Evolutionary conservation across 768 basidiomycete genomes (phyloP).

Genomic region (Agaricus subrufescens): DNA sequence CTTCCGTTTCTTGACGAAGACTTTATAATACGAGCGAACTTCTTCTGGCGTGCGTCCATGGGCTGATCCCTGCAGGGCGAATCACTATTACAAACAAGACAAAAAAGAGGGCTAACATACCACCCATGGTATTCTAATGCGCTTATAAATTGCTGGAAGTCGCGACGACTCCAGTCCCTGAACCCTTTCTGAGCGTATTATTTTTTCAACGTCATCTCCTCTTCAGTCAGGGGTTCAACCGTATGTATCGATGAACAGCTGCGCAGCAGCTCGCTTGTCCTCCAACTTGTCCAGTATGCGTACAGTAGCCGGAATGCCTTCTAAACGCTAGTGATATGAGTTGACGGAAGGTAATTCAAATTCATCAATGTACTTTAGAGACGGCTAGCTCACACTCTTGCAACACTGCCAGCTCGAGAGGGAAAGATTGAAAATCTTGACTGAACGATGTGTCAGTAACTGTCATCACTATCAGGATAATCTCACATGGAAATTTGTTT

Average conservation of each 20-base stretch:
- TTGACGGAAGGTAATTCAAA: neutral
- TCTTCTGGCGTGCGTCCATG: constrained; percentile 68
- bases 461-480: constrained; percentile 8
- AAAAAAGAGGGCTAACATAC: constrained; percentile 31
- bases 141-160: constrained; percentile 70
- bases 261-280: constrained; percentile 71
- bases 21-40: constrained; percentile 68
- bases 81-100: too few species aligned
- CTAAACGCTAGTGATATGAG: neutral
- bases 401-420: constrained; percentile 68
- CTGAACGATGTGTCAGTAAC: constrained; percentile 30
- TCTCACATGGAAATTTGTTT: constrained; percentile 81
- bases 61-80: constrained; percentile 48
- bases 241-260: constrained; percentile 75
- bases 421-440: constrained; percentile 97
- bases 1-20: constrained; percentile 58
- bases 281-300: constrained; percentile 81
- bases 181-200: constrained; percentile 74
- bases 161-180: constrained; percentile 49
- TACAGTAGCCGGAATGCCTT: too few species aligned
- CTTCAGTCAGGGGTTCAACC: constrained; percentile 91
- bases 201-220: constrained; percentile 80
- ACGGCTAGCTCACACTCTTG: constrained; percentile 86
- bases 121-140: constrained; percentile 69
- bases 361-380: constrained; percentile 48